phyloP scores from a whole-genome alignment of 768 basidiomycete species.

The Leccinum subgranulosum region DNA sequence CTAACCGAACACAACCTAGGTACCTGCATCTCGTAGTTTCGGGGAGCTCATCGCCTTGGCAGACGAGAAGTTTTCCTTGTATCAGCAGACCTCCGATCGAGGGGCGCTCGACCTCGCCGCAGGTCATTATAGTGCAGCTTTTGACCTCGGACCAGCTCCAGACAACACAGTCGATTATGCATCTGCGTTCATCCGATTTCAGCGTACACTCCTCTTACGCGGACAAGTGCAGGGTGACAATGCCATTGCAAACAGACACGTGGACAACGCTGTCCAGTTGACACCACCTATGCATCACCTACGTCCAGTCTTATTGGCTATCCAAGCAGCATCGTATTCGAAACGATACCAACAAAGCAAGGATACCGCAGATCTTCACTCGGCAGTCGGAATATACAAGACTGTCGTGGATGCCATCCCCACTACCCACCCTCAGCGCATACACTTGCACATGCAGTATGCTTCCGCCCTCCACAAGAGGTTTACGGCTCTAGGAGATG shows the following conservation, averaged over 20 bases:
- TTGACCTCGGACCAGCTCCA: constrained; percentile 13
- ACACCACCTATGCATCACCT: constrained; percentile 5
- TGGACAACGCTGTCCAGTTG: constrained; percentile 10
- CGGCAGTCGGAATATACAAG: constrained; percentile 1
- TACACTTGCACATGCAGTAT: constrained; percentile 15
- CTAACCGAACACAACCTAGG: neutral
- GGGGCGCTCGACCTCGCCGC: constrained; percentile 7
- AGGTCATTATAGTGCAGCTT: constrained; percentile 15
- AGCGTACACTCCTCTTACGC: neutral
- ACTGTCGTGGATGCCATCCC: constrained; percentile 6
- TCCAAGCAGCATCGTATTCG: constrained; percentile 9
- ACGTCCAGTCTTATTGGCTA: constrained; percentile 6
- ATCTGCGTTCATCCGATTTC: constrained; percentile 12
- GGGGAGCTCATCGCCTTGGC: constrained; percentile 9
- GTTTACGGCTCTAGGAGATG: constrained; percentile 10
- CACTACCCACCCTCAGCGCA: constrained; percentile 10
- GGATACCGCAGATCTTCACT: constrained; percentile 14
- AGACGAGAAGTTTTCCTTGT: constrained; percentile 5
- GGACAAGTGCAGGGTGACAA: neutral
- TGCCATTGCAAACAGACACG: neutral
- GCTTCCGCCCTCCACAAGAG: constrained; percentile 13
- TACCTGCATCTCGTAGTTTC: constrained; percentile 24
- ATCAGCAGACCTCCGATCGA: constrained; percentile 3
- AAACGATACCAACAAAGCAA: constrained; percentile 12
- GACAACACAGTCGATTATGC: constrained; percentile 1